A percentile compares a stretch with the other conserved stretches of the same genome.
phyloP scores from a whole-genome alignment of 169 alveolate species.

The Besnoitia besnoiti region DNA sequence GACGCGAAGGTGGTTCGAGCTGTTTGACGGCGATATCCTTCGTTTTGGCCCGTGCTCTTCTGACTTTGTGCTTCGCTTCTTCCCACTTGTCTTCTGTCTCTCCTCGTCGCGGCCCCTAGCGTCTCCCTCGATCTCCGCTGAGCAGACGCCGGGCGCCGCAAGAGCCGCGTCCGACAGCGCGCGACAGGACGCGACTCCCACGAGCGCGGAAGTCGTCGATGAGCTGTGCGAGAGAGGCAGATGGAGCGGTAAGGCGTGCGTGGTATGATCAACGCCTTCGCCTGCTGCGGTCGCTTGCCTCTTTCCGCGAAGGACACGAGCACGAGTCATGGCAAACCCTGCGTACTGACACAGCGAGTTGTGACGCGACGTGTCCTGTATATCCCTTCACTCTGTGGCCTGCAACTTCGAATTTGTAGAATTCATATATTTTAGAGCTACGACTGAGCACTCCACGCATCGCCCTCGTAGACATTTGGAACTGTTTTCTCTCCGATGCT shows the following conservation, averaged over 20 bases:
- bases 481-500: neutral
- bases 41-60: neutral
- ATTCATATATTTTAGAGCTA: neutral
- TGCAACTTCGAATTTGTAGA: neutral
- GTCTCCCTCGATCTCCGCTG: neutral
- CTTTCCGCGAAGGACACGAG: neutral
- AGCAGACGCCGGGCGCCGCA: neutral
- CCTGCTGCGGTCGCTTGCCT: neutral
- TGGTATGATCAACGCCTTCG: neutral
- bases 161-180: neutral
- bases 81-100: constrained; percentile 28
- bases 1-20: neutral
- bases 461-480: neutral
- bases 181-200: neutral
- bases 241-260: constrained; percentile 21
- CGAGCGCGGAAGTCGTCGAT: neutral
- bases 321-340: neutral
- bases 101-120: neutral
- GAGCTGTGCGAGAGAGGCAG: neutral
- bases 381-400: neutral
- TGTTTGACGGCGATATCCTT: constrained; percentile 1
- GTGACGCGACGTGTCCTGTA: neutral
- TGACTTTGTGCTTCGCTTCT: neutral
- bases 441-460: no score
- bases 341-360: neutral